Evolutionary conservation across 345 rosid genomes (phyloP), one percentile per base, ranked within the genome.

Genomic region (Raphanus raphanistrum): DNA sequence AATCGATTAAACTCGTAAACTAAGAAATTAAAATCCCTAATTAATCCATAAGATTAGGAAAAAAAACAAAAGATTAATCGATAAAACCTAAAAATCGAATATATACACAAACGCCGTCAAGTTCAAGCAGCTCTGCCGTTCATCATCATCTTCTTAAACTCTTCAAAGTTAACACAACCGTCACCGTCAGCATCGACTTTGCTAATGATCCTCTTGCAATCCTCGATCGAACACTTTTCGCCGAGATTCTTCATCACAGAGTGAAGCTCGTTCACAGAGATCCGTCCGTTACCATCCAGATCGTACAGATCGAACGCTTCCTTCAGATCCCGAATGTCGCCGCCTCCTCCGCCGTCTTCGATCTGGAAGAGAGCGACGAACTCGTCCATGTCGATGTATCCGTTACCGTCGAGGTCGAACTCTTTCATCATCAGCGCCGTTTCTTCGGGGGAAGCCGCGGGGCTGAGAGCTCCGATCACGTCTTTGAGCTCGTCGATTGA

Each of bases 301-400:
- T 95, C 99, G 76, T 88, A 95, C n/a, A 89, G 62, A 66, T 92
- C 88, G 82, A 95, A 95, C 9, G 99, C 98, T 66, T 90, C 98
- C 82, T 72, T 88, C 73, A 95, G 76, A 59, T 92, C 97, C 54
- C 84, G 85, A 17, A 29, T 35, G 5, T 43, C 54, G 32, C 2
- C 28, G 0, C 4, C 65, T 10, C 25, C 69, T 48, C 2, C 28
- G 0, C 4, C 65, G 15, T 52, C 69, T 48, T 70, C 68, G 67
- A 54, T 45, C 29, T 80, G 79, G 41, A 80, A 80, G 0, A 75
- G 45, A 10, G 82, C 88, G 2, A 85, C 72, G 85, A 92, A 95
- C 74, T 95, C 99, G 52, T 90, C 92, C 61, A 95, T 70, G 74
- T 92, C 90, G 38, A 92, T 88, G 79, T 77, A 82, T 62, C 96